Conservation (phyloP, 2,329 filamentous ascomycete genomes). For the Cercospora sp. region DNA sequence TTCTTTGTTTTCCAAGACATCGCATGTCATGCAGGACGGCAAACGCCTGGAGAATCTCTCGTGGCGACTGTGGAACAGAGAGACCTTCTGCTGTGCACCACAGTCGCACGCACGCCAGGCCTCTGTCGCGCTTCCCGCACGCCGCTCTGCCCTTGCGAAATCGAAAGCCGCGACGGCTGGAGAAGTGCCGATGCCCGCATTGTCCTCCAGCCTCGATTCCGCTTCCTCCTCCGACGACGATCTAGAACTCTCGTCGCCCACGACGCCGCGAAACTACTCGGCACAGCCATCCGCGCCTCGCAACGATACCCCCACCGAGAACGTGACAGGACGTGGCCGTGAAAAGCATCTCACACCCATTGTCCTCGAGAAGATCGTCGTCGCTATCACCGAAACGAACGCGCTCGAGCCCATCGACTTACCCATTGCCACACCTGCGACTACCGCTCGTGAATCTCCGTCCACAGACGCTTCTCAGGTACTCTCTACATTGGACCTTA, state of each 20-base stretch:
- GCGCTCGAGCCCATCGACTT: constrained; percentile 60
- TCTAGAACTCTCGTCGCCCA: constrained; percentile 48
- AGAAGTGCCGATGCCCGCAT: constrained; percentile 40
- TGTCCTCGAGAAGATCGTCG: constrained; percentile 90
- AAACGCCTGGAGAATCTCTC: constrained; percentile 90
- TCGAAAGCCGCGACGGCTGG: constrained; percentile 11
- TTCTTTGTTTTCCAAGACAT: constrained; percentile 88
- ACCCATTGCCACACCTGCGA: constrained; percentile 30
- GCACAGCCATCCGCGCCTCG: constrained; percentile 66
- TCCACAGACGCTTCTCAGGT: constrained; percentile 30
- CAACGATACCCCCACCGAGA: constrained; percentile 67
- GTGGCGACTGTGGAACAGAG: constrained; percentile 92
- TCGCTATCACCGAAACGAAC: constrained; percentile 83
- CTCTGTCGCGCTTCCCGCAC: constrained; percentile 17
- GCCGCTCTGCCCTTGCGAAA: constrained; percentile 28
- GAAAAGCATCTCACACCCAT: constrained; percentile 91
- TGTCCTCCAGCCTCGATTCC: constrained; percentile 51
- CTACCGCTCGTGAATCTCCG: constrained; percentile 20
- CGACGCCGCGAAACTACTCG: constrained; percentile 55
- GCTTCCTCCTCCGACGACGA: constrained; percentile 43
- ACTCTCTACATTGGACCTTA: constrained; percentile 39
- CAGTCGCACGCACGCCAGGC: constrained; percentile 38
- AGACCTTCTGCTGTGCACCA: constrained; percentile 82
- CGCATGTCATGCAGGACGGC: constrained; percentile 90
- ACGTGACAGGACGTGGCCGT: constrained; percentile 63